Percentiles rank a stretch among this genome's conserved stretches.
These are phyloP conservation scores for Naematelia aurantialba DNA, from an alignment of 768 basidiomycete species.

Conservation along the genomic window DNA sequence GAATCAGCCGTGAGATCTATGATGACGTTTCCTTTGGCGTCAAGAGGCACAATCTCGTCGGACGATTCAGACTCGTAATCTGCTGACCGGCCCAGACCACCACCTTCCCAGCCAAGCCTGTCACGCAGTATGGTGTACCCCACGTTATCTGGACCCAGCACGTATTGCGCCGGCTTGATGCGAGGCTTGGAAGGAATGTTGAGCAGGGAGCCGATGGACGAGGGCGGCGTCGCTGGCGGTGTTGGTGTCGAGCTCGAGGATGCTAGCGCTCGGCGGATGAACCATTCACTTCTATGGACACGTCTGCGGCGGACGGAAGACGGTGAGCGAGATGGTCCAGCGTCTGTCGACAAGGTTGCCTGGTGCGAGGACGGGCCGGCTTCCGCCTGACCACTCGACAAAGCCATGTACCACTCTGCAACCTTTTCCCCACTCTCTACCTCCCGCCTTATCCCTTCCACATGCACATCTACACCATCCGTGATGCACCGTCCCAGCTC, in stretches of 20 bases:
- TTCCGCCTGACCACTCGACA: conserved; percentile 11
- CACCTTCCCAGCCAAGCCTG: conserved; percentile 41
- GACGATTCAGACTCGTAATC: conserved; percentile 7
- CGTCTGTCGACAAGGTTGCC: neutral
- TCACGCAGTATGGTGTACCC: conserved; percentile 37
- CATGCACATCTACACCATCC: conserved; percentile 31
- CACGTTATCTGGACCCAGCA: conserved; percentile 43
- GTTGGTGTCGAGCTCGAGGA: conserved; percentile 7
- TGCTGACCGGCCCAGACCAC: conserved; percentile 33
- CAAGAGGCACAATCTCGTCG: conserved; percentile 6
- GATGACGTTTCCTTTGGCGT: conserved; percentile 12
- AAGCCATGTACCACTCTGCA: conserved; percentile 30
- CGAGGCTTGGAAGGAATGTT: conserved; percentile 14
- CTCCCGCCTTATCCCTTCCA: conserved; percentile 15
- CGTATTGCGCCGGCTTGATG: conserved; percentile 19
- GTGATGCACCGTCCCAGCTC: conserved; percentile 28
- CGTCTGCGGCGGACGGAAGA: conserved; percentile 13
- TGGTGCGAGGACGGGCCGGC: neutral
- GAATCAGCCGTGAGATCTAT: conserved; percentile 29
- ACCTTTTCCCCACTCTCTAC: conserved; percentile 25
- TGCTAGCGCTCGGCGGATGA: conserved; percentile 40
- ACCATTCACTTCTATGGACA: conserved; percentile 38
- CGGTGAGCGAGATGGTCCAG: neutral
- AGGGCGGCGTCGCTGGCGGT: conserved; percentile 4
- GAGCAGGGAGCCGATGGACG: conserved; percentile 28